Evolutionary conservation across 2,329 filamentous ascomycete genomes (phyloP).

Genomic region (Fusarium brevicatenulatum): DNA sequence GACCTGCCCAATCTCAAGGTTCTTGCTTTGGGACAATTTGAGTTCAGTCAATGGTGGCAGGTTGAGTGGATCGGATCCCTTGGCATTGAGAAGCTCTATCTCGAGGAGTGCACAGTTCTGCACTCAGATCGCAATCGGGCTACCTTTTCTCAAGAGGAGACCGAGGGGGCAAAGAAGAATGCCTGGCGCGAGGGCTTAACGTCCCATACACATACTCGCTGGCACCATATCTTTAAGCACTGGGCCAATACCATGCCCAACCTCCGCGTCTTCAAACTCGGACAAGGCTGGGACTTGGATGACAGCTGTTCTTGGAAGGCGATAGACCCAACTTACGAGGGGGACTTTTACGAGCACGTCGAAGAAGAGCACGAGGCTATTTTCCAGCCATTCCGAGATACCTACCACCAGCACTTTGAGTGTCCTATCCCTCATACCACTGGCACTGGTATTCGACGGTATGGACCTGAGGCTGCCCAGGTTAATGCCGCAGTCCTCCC

Average conservation of each 20-base stretch:
- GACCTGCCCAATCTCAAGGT: conserved; percentile 51
- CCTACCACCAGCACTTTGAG: conserved; percentile 8
- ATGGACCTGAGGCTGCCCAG: neutral
- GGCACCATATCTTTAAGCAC: conserved; percentile 8
- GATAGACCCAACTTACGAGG: neutral
- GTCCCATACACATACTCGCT: neutral
- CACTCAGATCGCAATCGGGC: neutral
- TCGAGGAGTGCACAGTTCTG: conserved; percentile 55
- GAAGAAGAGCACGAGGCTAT: neutral
- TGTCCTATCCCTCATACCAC: neutral
- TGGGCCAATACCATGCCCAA: neutral
- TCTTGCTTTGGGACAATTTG: conserved; percentile 52
- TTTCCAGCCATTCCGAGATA: neutral
- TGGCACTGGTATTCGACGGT: neutral
- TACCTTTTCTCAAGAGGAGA: neutral
- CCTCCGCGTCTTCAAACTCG: conserved; percentile 6
- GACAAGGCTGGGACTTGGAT: neutral
- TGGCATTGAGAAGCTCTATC: conserved; percentile 48
- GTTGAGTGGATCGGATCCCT: conserved; percentile 57
- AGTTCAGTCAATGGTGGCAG: conserved; percentile 57
- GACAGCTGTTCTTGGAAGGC: neutral
- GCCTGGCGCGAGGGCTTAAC: neutral
- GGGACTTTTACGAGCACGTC: neutral
- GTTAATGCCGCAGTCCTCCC: neutral
- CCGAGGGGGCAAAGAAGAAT: rapidly evolving